Base-by-base conservation (phyloP, 164 flowering plant genomes). In the Macadamia tetraphylla region DNA sequence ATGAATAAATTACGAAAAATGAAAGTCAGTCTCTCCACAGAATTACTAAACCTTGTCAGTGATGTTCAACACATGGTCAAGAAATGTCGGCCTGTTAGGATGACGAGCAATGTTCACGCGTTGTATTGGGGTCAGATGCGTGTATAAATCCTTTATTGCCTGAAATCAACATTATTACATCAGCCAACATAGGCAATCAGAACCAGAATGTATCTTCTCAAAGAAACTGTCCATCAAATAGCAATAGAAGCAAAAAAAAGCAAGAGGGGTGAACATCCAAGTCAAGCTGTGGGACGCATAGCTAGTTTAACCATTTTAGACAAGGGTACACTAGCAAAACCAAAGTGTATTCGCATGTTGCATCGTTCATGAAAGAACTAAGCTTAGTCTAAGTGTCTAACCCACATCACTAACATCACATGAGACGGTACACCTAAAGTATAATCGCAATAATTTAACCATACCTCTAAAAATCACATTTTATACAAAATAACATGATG, bases 61-160 rank as follows among this genome's bases (percentile, higher is more conserved):
- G 56, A 94, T 94, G 79, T 71, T 92, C 63, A 90, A 84, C 18
- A 92, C 77, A 62, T 94, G 97, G 76, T 94, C 98, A 74, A 94
- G 98, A 80, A 84, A 88, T 42, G 98, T 94, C 48, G 98, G 98
- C 70, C 98, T 77, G 74, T 94, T 84, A 43, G 98, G 97, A 80
- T 94, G 98, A 18, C 98, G 86, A 29, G 98, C 96, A 85, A 92
- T 87, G 69, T 80, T 77, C 70, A 94, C 85, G 14, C 98, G 92
- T 64, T 94, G 97, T 72, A 90, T 90, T 17, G 98, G 98, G 60
- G 94, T 84, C 71, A 94, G 72, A 78, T 86, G 87, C 9, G 85
- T 82, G 67, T 91, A 94, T 9, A 94, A 76, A 71, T 87, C 88
- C 77, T 84, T 82, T 42, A 84, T 70, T 64, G 93, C 94, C 98